These are phyloP conservation scores for Suhomyces yuchorum DNA, from an alignment of 1,139 yeast species.

Conservation along the genomic window DNA sequence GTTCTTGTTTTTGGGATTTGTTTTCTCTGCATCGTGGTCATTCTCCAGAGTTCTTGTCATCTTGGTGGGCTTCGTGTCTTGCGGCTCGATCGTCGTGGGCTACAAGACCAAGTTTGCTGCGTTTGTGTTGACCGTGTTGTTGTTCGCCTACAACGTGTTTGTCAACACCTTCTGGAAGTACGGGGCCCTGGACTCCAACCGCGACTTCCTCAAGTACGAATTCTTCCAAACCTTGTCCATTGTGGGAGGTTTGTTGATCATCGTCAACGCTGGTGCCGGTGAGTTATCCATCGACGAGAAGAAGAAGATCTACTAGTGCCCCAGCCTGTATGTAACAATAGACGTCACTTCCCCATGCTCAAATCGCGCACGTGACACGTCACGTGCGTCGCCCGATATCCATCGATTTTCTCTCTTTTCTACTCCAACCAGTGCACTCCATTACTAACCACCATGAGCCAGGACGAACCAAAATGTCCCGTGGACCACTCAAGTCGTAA, in stretches of 20 bases:
- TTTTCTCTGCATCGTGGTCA: slow-evolving; percentile 77
- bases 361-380: slow-evolving; percentile 3
- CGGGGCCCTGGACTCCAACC: slow-evolving; percentile 67
- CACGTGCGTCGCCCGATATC: slow-evolving; percentile 1
- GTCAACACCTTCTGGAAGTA: slow-evolving; percentile 91
- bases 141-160: slow-evolving; percentile 74
- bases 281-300: slow-evolving; percentile 91
- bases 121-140: slow-evolving; percentile 68
- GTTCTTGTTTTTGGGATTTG: slow-evolving; percentile 83
- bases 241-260: slow-evolving; percentile 88
- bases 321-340: slow-evolving; percentile 2
- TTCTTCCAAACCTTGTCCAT: slow-evolving; percentile 93
- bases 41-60: slow-evolving; percentile 65
- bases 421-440: background rate
- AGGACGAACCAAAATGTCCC: slow-evolving; percentile 56
- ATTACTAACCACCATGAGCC: slow-evolving; percentile 3
- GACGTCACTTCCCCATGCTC: slow-evolving; percentile 1
- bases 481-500: slow-evolving; percentile 65
- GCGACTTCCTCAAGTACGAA: slow-evolving; percentile 91
- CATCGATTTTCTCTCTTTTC: background rate
- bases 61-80: slow-evolving; percentile 68
- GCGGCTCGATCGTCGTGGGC: slow-evolving; percentile 85
- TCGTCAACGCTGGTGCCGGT: slow-evolving; percentile 97
- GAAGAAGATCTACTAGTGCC: slow-evolving; percentile 77
- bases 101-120: slow-evolving; percentile 93